Base-by-base conservation (phyloP, 1,284 basidiomycete species). In the Thelephora terrestris region DNA sequence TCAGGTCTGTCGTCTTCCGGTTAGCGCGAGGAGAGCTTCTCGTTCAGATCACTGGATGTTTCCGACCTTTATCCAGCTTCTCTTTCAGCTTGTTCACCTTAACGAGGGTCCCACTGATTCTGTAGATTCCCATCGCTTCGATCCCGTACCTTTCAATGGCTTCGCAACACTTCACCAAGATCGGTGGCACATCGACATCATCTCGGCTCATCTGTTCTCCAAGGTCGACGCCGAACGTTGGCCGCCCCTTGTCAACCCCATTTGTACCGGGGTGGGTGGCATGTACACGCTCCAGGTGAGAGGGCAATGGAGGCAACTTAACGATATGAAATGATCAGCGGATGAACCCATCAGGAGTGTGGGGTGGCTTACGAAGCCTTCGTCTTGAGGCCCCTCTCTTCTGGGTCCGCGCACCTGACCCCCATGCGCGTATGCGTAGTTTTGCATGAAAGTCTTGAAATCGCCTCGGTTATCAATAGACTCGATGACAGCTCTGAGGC, bases 391-490 rank as follows among this genome's bases (percentile, higher is more conserved):
- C 4, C 89, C 91, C 54, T 91, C 88, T 56, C 91, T 71, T 50
- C 87, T 73, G 17, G 85, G 89, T 9, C 85, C 89, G 45, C 80
- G 75, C 32, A 74, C 67, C 37, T 59, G 62, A 48, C 73, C 71
- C 2, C 80, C 90, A 53, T 89, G 85, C 5, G 90, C 90, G 55
- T 81, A 86, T 1, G 89, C 85, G 61, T 96, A 99, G 61, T 96
- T 92, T 62, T 96, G 89, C 93, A 99, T 96, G 65, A 88, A 99
- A 18, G 78, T 79, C 68, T 89, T 95, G 70, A 99, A 99, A 67
- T 99, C 96, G 37, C 81, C 74, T 23, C 91, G 80, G 59, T 94
- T 94, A 68, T 99, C 95, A 57, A 99, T 96, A 7, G 78, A 75
- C 62, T 98, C 93, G 49, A 89, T 85, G 6, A 91, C 80, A 1